phyloP scores from a whole-genome alignment of 2,329 filamentous ascomycete genomes.

The Coniella vitis region DNA sequence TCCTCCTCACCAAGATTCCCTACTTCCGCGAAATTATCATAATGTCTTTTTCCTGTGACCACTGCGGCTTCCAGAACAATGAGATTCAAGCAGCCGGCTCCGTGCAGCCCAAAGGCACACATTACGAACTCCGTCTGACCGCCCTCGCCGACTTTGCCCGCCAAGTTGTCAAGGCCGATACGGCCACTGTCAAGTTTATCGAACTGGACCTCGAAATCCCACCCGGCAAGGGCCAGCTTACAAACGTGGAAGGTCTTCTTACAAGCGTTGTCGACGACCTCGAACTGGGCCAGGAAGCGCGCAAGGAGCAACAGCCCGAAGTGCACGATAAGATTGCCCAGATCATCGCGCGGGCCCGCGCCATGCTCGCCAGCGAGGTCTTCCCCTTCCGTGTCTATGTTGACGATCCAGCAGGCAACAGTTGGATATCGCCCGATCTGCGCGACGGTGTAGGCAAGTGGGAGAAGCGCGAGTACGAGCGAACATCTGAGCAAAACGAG shows the following conservation, averaged over 20 bases:
- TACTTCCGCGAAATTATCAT: constrained; percentile 97
- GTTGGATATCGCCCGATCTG: constrained; percentile 86
- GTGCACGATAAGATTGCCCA: constrained; percentile 70
- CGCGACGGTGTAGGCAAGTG: constrained; percentile 80
- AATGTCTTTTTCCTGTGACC: constrained; percentile 90
- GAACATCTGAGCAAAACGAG: constrained; percentile 81
- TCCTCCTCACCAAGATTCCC: constrained; percentile 87
- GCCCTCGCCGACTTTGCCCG: constrained; percentile 67
- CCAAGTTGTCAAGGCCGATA: constrained; percentile 89
- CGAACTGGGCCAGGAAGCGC: constrained; percentile 70
- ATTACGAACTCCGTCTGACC: constrained; percentile 77
- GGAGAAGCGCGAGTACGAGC: constrained; percentile 74
- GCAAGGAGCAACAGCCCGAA: constrained; percentile 72
- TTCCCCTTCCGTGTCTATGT: constrained; percentile 86
- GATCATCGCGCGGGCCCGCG: constrained; percentile 65
- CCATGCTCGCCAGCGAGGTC: constrained; percentile 69
- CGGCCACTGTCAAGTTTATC: constrained; percentile 77
- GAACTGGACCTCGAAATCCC: constrained; percentile 93
- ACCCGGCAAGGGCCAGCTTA: constrained; percentile 81
- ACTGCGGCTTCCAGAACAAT: constrained; percentile 86
- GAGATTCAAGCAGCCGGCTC: constrained; percentile 89
- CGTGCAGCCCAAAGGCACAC: constrained; percentile 81
- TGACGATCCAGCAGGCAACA: constrained; percentile 92
- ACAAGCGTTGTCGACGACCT: constrained; percentile 73
- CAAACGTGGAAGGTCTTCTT: constrained; percentile 87